Conservation (phyloP, 2,329 filamentous ascomycete species). For the Clonostachys byssicola region DNA sequence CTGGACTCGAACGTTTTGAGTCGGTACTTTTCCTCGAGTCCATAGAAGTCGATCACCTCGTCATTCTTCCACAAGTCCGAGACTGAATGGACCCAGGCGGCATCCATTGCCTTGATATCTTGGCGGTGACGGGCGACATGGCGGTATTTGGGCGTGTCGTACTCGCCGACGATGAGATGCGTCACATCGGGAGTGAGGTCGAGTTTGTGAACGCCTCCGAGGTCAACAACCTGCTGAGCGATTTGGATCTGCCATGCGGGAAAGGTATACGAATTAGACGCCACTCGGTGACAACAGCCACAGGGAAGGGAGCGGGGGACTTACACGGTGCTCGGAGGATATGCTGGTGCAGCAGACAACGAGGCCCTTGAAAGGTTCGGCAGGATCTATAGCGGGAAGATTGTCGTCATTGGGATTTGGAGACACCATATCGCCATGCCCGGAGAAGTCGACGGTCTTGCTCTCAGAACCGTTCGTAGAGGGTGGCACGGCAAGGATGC, state of each 20-base stretch:
- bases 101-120: conserved; percentile 78
- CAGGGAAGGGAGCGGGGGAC: conserved; percentile 11
- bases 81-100: conserved; percentile 82
- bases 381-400: conserved; percentile 40
- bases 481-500: no score
- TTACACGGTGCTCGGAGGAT: conserved; percentile 71
- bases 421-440: conserved; percentile 4
- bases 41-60: conserved; percentile 68
- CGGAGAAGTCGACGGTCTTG: no score
- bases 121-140: conserved; percentile 88
- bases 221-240: conserved; percentile 63
- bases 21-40: conserved; percentile 63
- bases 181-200: conserved; percentile 96
- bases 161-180: conserved; percentile 86
- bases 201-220: conserved; percentile 83
- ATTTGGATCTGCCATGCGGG: conserved; percentile 41
- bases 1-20: conserved; percentile 59
- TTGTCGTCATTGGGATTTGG: not conserved
- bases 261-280: no score
- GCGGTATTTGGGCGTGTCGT: conserved; percentile 88
- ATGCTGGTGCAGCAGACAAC: conserved; percentile 88
- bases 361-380: conserved; percentile 64
- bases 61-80: conserved; percentile 77
- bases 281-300: no score
- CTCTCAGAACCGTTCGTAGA: no score